Evolutionary conservation across 2,329 filamentous ascomycete genomes (phyloP).

Genomic region (Clonostachys rhizophaga): DNA sequence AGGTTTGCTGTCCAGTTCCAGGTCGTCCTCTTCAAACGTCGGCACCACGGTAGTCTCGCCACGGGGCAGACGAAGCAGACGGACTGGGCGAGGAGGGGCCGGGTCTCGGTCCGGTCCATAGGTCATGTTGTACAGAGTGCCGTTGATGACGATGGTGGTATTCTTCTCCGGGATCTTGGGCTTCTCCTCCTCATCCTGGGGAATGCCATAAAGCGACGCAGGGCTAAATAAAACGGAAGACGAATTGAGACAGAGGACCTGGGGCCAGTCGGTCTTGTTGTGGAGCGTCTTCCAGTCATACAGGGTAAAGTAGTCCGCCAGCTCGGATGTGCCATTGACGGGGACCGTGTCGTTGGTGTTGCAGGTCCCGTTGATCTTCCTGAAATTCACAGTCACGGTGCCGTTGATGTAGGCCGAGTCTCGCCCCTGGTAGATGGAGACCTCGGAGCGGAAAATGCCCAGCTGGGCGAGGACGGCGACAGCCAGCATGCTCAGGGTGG

Average conservation of each 20-base stretch:
- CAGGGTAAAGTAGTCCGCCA: conserved; percentile 20
- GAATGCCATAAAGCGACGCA: conserved; percentile 14
- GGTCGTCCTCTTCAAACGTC: too few species aligned
- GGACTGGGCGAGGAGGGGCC: too few species aligned
- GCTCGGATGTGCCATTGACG: conserved; percentile 15
- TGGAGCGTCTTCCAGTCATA: conserved; percentile 17
- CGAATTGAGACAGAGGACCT: conserved; percentile 21
- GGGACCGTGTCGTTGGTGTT: conserved; percentile 20
- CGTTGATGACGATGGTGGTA: too few species aligned
- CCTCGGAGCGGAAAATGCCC: conserved; percentile 26
- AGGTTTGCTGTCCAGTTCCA: too few species aligned
- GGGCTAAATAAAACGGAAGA: conserved; percentile 20
- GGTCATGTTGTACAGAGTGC: too few species aligned
- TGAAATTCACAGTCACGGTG: conserved; percentile 15
- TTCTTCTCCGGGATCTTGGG: not conserved
- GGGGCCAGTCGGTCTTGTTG: conserved; percentile 18
- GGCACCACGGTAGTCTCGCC: too few species aligned
- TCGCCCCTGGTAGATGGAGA: conserved; percentile 24
- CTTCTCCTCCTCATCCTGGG: conserved; percentile 1
- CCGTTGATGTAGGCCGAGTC: conserved; percentile 33
- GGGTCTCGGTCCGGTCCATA: too few species aligned
- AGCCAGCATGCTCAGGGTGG: conserved; percentile 31
- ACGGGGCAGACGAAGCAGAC: too few species aligned
- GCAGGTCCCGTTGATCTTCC: conserved; percentile 8
- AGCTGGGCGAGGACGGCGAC: conserved; percentile 30